Evolutionary conservation across 345 rosid species (phyloP).

Genomic region (Brassica incana): DNA sequence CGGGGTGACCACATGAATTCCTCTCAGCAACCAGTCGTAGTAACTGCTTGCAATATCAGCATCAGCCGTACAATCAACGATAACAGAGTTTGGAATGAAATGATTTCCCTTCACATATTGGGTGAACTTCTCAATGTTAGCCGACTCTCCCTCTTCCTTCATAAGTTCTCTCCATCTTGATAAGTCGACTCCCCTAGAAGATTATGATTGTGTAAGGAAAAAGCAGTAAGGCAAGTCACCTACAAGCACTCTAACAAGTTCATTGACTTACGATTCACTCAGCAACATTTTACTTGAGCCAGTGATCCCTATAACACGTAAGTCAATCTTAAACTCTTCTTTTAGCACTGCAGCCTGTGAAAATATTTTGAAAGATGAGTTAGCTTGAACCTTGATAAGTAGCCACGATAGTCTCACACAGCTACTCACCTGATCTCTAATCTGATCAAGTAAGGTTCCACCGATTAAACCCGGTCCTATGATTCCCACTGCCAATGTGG

Average conservation of each 20-base stretch:
- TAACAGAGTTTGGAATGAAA: constrained; percentile 83
- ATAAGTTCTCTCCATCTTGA: constrained; percentile 77
- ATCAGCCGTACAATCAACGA: constrained; percentile 96
- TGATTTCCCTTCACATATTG: constrained; percentile 74
- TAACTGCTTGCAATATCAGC: constrained; percentile 71
- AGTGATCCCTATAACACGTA: constrained; percentile 94
- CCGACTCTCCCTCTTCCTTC: constrained; percentile 62
- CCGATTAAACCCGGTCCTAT: constrained; percentile 96
- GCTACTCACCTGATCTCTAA: constrained; percentile 74
- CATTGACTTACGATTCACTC: constrained; percentile 71
- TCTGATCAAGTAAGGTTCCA: constrained; percentile 85
- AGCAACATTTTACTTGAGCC: constrained; percentile 79
- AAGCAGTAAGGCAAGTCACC: background rate
- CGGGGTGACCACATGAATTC: constrained; percentile 90
- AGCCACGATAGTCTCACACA: constrained; percentile 2
- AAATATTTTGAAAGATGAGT: constrained; percentile 22
- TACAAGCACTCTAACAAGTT: background rate
- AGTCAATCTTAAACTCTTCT: constrained; percentile 88
- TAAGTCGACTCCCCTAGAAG: constrained; percentile 72
- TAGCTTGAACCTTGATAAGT: background rate
- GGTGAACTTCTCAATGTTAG: constrained; percentile 31
- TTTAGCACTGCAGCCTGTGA: constrained; percentile 83
- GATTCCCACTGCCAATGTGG: constrained; percentile 84
- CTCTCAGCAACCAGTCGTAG: constrained; percentile 74
- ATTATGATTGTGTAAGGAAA: constrained; percentile 15